Evolutionary conservation across 306 rosid species (phyloP), one percentile per base, ranked within the genome.

Genomic region (Vigna radiata): DNA sequence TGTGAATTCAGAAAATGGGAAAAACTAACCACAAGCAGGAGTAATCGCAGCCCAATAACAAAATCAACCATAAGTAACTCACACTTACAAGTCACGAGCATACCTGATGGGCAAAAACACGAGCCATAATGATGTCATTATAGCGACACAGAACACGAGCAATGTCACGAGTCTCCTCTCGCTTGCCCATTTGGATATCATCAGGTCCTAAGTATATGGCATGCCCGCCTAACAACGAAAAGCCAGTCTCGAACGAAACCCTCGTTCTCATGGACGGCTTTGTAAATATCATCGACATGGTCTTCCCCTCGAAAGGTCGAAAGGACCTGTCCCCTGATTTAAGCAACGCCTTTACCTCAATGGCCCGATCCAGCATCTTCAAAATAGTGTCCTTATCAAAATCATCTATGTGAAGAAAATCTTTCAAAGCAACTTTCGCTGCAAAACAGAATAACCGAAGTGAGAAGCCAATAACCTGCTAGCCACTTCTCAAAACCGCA

Each of bases 31-130:
- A 23, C 61, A 59, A 79, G 72, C n/a, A 49, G 2, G 1, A 52
- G 16, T 53, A 75, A 62, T 31, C 33, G 72, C 59, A 61, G 44
- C 50, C 4, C 65, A 58, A 66, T 65, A 11, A 50, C 47, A 43
- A 81, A 21, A 60, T 54, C 15, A 76, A 83, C 77, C 0, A 63
- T 8, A 72, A 62, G 75, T 14, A 81, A 90, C 90, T 90, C 53
- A 25, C 62, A 25, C 17, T 39, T 17, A 13, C 13, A 39, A 59
- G 43, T 48, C 36, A 78, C 43, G 88, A 68, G 63, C 90, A 85
- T 92, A 95, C 99, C 97, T 89, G 92, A 87, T 96, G 99, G 73
- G 93, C 89, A 83, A 92, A 92, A 81, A 92, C 97, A 25, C 98
- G 98, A 16, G 98, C 99, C 99, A 92, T 96, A 39, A 96, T 81